These are phyloP conservation scores for Coprinopsis sp. DNA, from an alignment of 768 basidiomycete genomes.

Conservation along the genomic window DNA sequence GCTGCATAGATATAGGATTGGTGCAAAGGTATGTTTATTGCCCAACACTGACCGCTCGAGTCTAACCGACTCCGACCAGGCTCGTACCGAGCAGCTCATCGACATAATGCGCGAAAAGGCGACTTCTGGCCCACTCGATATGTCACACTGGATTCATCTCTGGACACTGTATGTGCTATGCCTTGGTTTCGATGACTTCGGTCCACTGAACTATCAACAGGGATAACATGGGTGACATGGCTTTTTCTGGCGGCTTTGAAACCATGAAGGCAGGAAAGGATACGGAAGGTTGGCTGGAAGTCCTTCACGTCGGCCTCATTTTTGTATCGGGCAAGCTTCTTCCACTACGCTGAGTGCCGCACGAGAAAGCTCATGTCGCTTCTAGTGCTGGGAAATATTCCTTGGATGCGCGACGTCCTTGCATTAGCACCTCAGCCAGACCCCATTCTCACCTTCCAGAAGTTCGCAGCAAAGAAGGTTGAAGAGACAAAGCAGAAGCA, in stretches of 20 bases:
- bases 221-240: slow-evolving; percentile 24
- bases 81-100: slow-evolving; percentile 10
- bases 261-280: slow-evolving; percentile 19
- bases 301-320: slow-evolving; percentile 17
- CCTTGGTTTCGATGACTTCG: neutral
- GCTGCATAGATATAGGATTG: slow-evolving; percentile 18
- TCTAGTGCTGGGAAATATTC: slow-evolving; percentile 20
- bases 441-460: slow-evolving; percentile 17
- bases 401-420: slow-evolving; percentile 18
- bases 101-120: slow-evolving; percentile 7
- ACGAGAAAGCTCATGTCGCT: neutral
- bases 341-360: neutral
- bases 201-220: slow-evolving; percentile 4
- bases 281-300: slow-evolving; percentile 21
- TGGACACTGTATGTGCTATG: slow-evolving; percentile 5
- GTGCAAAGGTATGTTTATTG: slow-evolving; percentile 4
- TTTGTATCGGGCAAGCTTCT: slow-evolving; percentile 16
- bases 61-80: neutral
- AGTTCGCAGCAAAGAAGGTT: slow-evolving; percentile 1
- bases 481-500: slow-evolving; percentile 12
- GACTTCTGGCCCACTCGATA: slow-evolving; percentile 6
- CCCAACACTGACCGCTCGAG: neutral
- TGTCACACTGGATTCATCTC: slow-evolving; percentile 18
- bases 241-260: slow-evolving; percentile 24
- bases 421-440: slow-evolving; percentile 16